Percentiles rank a stretch among this genome's conserved stretches.
These are phyloP conservation scores for Hippophae rhamnoides DNA, from an alignment of 306 rosid species.

Conservation along the genomic window DNA sequence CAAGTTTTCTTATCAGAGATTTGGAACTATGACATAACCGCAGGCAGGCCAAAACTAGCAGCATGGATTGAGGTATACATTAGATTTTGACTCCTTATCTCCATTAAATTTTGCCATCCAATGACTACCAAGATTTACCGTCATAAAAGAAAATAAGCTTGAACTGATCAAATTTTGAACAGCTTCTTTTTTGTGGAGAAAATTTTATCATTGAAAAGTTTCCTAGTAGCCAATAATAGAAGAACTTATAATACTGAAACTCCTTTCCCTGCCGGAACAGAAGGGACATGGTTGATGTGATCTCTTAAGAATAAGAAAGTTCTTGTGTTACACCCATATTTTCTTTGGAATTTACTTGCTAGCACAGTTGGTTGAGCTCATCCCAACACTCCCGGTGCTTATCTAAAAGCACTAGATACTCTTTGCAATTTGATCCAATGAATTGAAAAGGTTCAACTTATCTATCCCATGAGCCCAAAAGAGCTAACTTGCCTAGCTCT, in stretches of 20 bases:
- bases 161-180: background rate
- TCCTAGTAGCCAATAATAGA: background rate
- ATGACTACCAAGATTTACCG: background rate
- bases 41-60: constrained; percentile 54
- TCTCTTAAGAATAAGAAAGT: no score
- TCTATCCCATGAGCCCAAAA: no score
- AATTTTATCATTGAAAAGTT: no score
- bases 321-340: no score
- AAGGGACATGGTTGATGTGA: background rate
- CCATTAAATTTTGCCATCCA: background rate
- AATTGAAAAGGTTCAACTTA: no score
- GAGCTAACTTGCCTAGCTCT: no score
- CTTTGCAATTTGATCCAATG: no score
- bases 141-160: background rate
- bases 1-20: constrained; percentile 32
- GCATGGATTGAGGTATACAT: constrained; percentile 53
- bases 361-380: no score
- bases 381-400: no score
- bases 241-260: background rate
- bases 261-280: background rate
- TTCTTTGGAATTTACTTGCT: background rate
- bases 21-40: constrained; percentile 39
- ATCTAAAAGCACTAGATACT: no score
- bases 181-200: no score
- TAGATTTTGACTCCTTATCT: background rate